A percentile compares a stretch with the other conserved stretches of the same genome.
These are phyloP conservation scores for Leccinum fallax DNA, from an alignment of 1,284 basidiomycete species.

Conservation along the genomic window DNA sequence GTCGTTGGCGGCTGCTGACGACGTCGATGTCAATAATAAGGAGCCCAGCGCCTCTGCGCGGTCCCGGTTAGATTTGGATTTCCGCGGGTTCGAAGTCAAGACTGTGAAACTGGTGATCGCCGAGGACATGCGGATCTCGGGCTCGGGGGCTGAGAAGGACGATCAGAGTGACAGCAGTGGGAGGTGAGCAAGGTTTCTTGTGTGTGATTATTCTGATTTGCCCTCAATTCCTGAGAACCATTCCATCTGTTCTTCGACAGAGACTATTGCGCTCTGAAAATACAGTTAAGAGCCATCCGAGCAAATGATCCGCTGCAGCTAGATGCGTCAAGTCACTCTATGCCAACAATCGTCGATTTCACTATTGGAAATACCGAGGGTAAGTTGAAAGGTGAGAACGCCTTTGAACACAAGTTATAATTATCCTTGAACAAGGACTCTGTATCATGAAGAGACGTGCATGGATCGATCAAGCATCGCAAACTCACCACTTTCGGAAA, in stretches of 20 bases:
- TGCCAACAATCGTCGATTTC: conserved; percentile 5
- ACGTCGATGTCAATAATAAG: conserved; percentile 1
- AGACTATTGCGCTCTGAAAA: conserved; percentile 75
- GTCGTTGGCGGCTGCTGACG: conserved; percentile 4
- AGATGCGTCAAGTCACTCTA: conserved; percentile 22
- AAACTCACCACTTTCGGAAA: background rate
- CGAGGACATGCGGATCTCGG: background rate
- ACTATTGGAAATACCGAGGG: conserved; percentile 1
- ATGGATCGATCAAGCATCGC: background rate
- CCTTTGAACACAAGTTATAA: background rate
- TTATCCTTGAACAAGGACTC: background rate
- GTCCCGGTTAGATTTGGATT: conserved; percentile 42
- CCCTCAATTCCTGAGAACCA: conserved; percentile 1
- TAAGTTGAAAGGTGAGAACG: conserved; percentile 12
- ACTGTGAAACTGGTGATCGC: conserved; percentile 62
- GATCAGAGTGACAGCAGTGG: conserved; percentile 6
- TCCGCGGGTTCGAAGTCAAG: conserved; percentile 75
- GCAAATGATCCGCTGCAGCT: conserved; percentile 21
- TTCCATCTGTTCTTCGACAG: conserved; percentile 38
- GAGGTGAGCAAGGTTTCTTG: conserved; percentile 14
- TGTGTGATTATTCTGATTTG: conserved; percentile 1
- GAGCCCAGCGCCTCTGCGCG: background rate
- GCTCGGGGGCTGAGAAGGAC: background rate
- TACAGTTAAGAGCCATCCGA: conserved; percentile 61
- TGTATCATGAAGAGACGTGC: conserved; percentile 6